A percentile compares a stretch with the other conserved stretches of the same genome.
phyloP scores from a whole-genome alignment of 2,329 filamentous ascomycete genomes.

The Eutypella sp. region DNA sequence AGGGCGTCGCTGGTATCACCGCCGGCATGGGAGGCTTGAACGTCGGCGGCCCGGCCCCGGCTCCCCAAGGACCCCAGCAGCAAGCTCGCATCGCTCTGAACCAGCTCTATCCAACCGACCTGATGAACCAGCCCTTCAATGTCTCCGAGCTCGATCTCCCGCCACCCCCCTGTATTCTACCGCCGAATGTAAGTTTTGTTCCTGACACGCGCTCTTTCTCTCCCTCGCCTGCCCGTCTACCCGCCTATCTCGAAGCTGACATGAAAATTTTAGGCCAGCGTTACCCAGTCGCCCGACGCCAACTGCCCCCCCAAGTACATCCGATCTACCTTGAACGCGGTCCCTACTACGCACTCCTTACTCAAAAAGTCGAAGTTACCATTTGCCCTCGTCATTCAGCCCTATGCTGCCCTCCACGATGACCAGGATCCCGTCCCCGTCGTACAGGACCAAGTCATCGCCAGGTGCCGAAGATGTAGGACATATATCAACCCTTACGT shows the following conservation, averaged over 20 bases:
- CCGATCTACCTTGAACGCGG: slow-evolving; percentile 88
- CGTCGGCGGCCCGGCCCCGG: slow-evolving; percentile 55
- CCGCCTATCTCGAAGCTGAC: slow-evolving; percentile 35
- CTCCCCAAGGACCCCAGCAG: slow-evolving; percentile 45
- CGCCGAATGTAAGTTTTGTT: slow-evolving; percentile 70
- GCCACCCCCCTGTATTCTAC: slow-evolving; percentile 84
- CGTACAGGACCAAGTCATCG: slow-evolving; percentile 95
- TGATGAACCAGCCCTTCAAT: slow-evolving; percentile 90
- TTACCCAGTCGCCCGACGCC: slow-evolving; percentile 83
- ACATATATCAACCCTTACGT: slow-evolving; percentile 98
- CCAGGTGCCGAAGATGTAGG: slow-evolving; percentile 88
- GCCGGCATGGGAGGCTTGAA: slow-evolving; percentile 84
- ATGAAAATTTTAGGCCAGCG: slow-evolving; percentile 59
- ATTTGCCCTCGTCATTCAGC: slow-evolving; percentile 93
- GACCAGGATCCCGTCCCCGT: slow-evolving; percentile 86
- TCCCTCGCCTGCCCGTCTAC: too few relatives aligned
- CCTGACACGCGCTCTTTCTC: neutral
- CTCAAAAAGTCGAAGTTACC: slow-evolving; percentile 96
- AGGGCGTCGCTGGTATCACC: slow-evolving; percentile 66
- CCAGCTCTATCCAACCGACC: slow-evolving; percentile 85
- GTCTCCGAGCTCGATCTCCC: slow-evolving; percentile 87
- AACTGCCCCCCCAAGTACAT: slow-evolving; percentile 94
- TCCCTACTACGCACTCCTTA: slow-evolving; percentile 86
- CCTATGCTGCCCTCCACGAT: slow-evolving; percentile 89
- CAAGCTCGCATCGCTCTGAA: slow-evolving; percentile 60